These are phyloP conservation scores for Aureobasidium lini DNA, from an alignment of 2,329 filamentous ascomycete genomes.

Conservation along the genomic window DNA sequence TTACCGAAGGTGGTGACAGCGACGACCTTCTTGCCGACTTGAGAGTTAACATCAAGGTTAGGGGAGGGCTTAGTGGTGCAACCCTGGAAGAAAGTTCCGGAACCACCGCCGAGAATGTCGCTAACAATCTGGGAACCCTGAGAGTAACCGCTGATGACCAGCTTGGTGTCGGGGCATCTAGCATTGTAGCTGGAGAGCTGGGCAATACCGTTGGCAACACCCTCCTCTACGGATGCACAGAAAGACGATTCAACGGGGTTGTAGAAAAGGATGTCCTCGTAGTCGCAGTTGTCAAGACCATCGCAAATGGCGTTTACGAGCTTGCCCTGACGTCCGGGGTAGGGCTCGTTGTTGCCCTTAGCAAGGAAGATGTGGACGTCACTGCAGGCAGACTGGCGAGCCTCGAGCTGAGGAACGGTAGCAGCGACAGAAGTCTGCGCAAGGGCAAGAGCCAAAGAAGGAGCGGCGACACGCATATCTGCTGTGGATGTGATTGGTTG, in stretches of 20 bases:
- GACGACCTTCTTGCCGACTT: conserved; percentile 16
- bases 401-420: background rate
- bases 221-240: conserved; percentile 18
- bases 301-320: conserved; percentile 27
- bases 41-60: conserved; percentile 14
- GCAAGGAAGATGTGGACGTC: conserved; percentile 22
- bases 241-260: conserved; percentile 16
- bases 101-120: conserved; percentile 18
- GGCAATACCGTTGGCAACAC: conserved; percentile 1
- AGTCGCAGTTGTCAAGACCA: conserved; percentile 25
- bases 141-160: conserved; percentile 38
- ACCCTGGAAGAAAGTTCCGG: conserved; percentile 30
- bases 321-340: conserved; percentile 29
- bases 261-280: conserved; percentile 25
- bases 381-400: conserved; percentile 14
- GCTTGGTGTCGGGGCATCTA: conserved; percentile 33
- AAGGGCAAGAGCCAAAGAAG: background rate
- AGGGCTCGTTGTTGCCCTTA: conserved; percentile 30
- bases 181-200: conserved; percentile 31
- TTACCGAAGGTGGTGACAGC: conserved; percentile 19
- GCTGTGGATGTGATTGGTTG: background rate
- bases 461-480: conserved; percentile 2
- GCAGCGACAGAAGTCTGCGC: background rate
- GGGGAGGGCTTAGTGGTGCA: conserved; percentile 25
- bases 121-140: conserved; percentile 29